phyloP scores from a whole-genome alignment of 768 basidiomycete species.

The Suillus decipiens region DNA sequence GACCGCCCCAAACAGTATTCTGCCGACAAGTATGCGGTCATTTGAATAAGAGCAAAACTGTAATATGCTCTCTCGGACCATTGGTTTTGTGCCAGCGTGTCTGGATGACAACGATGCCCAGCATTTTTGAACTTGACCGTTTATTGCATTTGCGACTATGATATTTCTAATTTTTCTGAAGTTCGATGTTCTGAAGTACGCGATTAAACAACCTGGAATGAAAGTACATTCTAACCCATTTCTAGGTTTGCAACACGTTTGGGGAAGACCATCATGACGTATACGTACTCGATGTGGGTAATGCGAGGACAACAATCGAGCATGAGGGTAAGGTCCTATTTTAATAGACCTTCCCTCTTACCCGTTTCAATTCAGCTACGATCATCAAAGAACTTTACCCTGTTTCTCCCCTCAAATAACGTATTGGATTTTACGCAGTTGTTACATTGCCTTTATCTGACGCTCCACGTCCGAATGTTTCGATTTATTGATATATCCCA shows the following conservation, averaged over 20 bases:
- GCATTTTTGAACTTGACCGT: conserved; percentile 63
- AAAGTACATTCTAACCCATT: background rate
- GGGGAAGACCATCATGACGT: conserved; percentile 70
- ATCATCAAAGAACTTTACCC: conserved; percentile 66
- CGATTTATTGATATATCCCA: conserved; percentile 39
- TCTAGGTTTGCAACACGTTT: conserved; percentile 72
- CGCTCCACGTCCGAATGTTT: conserved; percentile 38
- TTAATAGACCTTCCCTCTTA: background rate
- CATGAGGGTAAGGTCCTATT: conserved; percentile 34
- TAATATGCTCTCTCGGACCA: conserved; percentile 33
- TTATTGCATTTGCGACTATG: conserved; percentile 69
- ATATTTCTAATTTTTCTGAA: conserved; percentile 30
- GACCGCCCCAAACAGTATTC: conserved; percentile 42
- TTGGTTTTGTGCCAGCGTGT: conserved; percentile 20
- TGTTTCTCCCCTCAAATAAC: conserved; percentile 79
- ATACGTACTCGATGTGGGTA: conserved; percentile 51
- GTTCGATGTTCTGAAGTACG: conserved; percentile 60
- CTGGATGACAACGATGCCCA: conserved; percentile 80
- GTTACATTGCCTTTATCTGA: conserved; percentile 37
- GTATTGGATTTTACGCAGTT: conserved; percentile 63
- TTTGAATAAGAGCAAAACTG: conserved; percentile 45
- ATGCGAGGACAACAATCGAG: conserved; percentile 41
- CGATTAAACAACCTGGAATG: background rate
- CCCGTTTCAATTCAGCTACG: conserved; percentile 38
- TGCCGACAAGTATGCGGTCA: conserved; percentile 16